Evolutionary conservation across 106 monocot genomes (phyloP).

Genomic region (Phalaenopsis equestris): DNA sequence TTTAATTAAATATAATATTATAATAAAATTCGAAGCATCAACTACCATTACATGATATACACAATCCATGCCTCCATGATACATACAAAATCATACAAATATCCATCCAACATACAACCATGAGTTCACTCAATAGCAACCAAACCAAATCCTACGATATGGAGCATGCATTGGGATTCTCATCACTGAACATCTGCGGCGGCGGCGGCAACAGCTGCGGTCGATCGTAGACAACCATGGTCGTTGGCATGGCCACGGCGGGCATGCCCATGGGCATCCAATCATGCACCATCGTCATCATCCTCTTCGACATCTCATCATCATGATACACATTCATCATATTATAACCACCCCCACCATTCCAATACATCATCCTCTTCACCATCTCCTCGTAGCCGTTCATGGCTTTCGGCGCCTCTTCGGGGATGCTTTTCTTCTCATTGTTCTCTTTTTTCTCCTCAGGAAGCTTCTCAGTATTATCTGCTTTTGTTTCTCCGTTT

Average conservation of each 20-base stretch:
- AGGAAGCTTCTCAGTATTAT: neutral
- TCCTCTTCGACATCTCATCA: conserved; percentile 11
- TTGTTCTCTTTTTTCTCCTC: neutral
- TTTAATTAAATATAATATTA: too few relatives aligned
- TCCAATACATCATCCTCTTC: conserved; percentile 65
- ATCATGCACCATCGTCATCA: conserved; percentile 6
- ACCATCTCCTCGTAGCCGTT: conserved; percentile 32
- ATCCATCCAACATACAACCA: too few relatives aligned
- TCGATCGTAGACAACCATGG: conserved; percentile 34
- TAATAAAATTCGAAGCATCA: too few relatives aligned
- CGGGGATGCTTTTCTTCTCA: conserved; percentile 11
- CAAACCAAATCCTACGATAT: conserved; percentile 23
- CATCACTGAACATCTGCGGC: conserved; percentile 92
- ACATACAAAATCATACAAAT: too few relatives aligned
- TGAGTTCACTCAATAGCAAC: too few relatives aligned
- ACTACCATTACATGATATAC: too few relatives aligned
- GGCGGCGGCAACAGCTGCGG: conserved; percentile 38
- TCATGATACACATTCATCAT: conserved; percentile 3
- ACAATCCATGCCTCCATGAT: too few relatives aligned
- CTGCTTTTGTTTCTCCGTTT: conserved; percentile 12
- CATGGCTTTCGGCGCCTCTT: neutral
- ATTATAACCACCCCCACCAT: neutral
- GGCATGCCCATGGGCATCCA: conserved; percentile 11
- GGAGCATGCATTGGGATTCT: conserved; percentile 94
- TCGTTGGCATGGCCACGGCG: conserved; percentile 1